Base-by-base conservation (phyloP, 2,329 filamentous ascomycete species). In the Incumbomyces lentus region DNA sequence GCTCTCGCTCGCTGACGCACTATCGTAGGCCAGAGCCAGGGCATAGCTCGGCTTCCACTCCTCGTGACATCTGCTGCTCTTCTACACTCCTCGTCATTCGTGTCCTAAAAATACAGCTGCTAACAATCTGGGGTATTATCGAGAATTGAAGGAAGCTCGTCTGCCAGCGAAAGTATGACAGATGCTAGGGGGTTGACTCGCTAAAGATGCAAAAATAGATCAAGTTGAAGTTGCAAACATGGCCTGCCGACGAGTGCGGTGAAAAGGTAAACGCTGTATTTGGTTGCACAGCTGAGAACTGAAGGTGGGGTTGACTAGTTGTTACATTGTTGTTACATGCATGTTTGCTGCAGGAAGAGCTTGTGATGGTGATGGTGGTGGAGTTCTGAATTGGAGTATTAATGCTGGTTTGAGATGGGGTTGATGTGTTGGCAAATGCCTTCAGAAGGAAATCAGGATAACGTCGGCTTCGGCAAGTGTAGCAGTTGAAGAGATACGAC, bases 71-170 rank as follows among this genome's bases (percentile, higher is more conserved):
- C 22, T 37, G 11, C 12, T 45, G 17, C 19, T 38, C 13, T n/a
- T 26, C n/a, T 31, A 33, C 37, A n/a, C 42, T 45, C 33, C 33
- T 45, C 42, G 16, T 45, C 33, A 45, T 45, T 45, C 42, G 34
- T 45, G 16, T 37, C 33, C 34, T 42, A 42, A 35, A 37, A 45
- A 45, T 45, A 45, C 42, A 45, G 33, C 14, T 45, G 33, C 42
- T 19, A 37, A 36, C 16, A 38, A 37, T 22, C 30, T 17, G 41
- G 19, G n/a, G 34, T 45, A 45, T 45, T 17, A 44, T 44, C 35
- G 14, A 44, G 40, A 44, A 44, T 44, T 44, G 40, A 44, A 44
- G 13, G 26, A 18, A 34, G 26, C 10, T 11, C 22, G 22, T 26
- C 22, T 26, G 22, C 22, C 22, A 26, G 22, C 22, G 22, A 8